These are phyloP conservation scores for Cerrena zonata DNA, from an alignment of 1,284 basidiomycete genomes.

Conservation along the genomic window DNA sequence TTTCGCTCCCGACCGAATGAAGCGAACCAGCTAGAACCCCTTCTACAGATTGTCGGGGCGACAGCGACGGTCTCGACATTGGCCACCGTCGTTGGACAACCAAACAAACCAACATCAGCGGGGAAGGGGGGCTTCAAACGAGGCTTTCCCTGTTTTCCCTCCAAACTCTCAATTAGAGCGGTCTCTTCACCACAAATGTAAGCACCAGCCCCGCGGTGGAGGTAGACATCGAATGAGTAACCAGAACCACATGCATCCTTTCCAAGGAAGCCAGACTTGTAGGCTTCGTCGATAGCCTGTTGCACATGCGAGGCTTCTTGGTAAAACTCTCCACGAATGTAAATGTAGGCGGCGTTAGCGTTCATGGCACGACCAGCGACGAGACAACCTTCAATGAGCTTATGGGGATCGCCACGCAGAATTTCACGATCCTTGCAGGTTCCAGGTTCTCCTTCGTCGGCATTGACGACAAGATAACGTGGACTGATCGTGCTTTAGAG, in stretches of 20 bases:
- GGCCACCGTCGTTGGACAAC: slow-evolving; percentile 94
- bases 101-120: slow-evolving; percentile 94
- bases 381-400: slow-evolving; percentile 95
- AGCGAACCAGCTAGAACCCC: slow-evolving; percentile 91
- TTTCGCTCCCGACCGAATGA: slow-evolving; percentile 89
- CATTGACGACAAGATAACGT: slow-evolving; percentile 95
- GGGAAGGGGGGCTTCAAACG: slow-evolving; percentile 99
- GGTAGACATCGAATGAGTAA: slow-evolving; percentile 92
- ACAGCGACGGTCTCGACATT: slow-evolving; percentile 98
- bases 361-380: slow-evolving; percentile 98
- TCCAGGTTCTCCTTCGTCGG: slow-evolving; percentile 97
- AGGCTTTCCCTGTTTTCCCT: slow-evolving; percentile 97
- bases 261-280: slow-evolving; percentile 87
- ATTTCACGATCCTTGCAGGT: slow-evolving; percentile 99
- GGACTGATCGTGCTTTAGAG: no score
- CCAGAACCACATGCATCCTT: slow-evolving; percentile 90
- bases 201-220: slow-evolving; percentile 95
- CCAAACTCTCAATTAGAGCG: slow-evolving; percentile 91
- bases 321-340: slow-evolving; percentile 97
- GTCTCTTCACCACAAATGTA: slow-evolving; percentile 99
- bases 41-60: slow-evolving; percentile 91
- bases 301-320: slow-evolving; percentile 92
- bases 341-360: slow-evolving; percentile 96
- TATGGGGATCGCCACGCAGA: slow-evolving; percentile 95
- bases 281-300: slow-evolving; percentile 92